These are phyloP conservation scores for Chalara sp. DNA, from an alignment of 2,329 filamentous ascomycete genomes.

Conservation along the genomic window DNA sequence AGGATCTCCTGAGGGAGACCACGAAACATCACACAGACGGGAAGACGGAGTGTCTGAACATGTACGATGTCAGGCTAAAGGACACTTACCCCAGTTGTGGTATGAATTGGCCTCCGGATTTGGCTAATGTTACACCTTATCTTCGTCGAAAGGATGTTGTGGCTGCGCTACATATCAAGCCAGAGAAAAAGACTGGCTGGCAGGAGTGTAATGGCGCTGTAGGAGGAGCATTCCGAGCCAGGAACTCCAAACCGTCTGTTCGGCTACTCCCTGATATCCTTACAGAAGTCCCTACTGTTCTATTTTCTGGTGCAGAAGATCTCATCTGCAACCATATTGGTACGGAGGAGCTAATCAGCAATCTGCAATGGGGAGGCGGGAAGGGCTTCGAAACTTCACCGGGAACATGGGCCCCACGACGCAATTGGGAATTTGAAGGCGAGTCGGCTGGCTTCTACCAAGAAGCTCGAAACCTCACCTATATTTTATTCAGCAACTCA, in stretches of 20 bases:
- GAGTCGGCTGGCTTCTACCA: conserved; percentile 88
- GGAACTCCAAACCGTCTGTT: conserved; percentile 66
- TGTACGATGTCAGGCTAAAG: conserved; percentile 89
- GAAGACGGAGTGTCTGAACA: conserved; percentile 68
- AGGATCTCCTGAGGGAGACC: conserved; percentile 63
- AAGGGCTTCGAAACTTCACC: conserved; percentile 85
- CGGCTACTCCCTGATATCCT: conserved; percentile 72
- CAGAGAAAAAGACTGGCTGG: conserved; percentile 82
- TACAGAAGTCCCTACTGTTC: conserved; percentile 66
- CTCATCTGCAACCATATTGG: conserved; percentile 96
- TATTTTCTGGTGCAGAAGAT: conserved; percentile 92
- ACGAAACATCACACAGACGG: conserved; percentile 44
- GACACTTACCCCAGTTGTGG: conserved; percentile 81
- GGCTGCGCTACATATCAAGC: conserved; percentile 73
- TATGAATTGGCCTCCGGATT: conserved; percentile 96
- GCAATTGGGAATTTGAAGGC: conserved; percentile 90
- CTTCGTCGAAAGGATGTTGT: conserved; percentile 75
- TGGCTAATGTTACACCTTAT: conserved; percentile 72
- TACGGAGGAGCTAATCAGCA: conserved; percentile 84
- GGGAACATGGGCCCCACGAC: conserved; percentile 85
- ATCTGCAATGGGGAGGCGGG: conserved; percentile 85
- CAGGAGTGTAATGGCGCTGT: conserved; percentile 82
- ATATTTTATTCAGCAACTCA: conserved; percentile 90
- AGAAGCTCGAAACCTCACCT: conserved; percentile 88
- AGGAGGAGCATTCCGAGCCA: conserved; percentile 60